Conservation (phyloP, 2,329 filamentous ascomycete genomes). For the Drechslera avenae region DNA sequence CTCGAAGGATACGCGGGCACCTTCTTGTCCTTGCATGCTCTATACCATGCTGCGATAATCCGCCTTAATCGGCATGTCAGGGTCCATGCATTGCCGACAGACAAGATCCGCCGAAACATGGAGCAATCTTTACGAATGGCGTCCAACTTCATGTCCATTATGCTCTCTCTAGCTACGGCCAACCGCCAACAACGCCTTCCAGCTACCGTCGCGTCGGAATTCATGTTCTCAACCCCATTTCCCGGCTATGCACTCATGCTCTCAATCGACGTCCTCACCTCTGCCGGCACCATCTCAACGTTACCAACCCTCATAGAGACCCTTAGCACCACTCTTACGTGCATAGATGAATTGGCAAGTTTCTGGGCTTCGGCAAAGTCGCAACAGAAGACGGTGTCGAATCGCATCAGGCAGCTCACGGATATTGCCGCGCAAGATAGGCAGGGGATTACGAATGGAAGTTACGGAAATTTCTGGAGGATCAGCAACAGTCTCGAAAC, state of each 20-base stretch:
- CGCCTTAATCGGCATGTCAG: conserved; percentile 66
- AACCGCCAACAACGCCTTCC: conserved; percentile 36
- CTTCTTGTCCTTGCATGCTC: conserved; percentile 67
- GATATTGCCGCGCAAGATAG: conserved; percentile 48
- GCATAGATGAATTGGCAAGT: conserved; percentile 61
- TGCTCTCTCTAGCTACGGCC: conserved; percentile 37
- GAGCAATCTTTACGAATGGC: conserved; percentile 37
- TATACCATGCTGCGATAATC: conserved; percentile 69
- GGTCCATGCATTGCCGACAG: conserved; percentile 30
- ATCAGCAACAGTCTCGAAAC: conserved; percentile 48
- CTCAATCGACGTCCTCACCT: conserved; percentile 69
- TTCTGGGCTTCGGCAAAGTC: conserved; percentile 65
- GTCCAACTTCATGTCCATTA: conserved; percentile 39
- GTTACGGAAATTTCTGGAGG: conserved; percentile 45
- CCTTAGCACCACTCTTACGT: conserved; percentile 58
- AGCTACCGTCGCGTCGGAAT: conserved; percentile 35
- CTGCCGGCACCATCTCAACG: conserved; percentile 54
- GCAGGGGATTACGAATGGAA: conserved; percentile 35
- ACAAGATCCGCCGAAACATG: conserved; percentile 40
- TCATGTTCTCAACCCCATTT: conserved; percentile 60
- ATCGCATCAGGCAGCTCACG: conserved; percentile 53
- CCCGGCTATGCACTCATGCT: conserved; percentile 66
- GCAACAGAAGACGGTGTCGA: conserved; percentile 57
- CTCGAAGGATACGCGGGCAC: conserved; percentile 60
- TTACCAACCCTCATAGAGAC: conserved; percentile 61